Conservation (phyloP, 176 grass and related monocot genomes). For the Cocos nucifera region DNA sequence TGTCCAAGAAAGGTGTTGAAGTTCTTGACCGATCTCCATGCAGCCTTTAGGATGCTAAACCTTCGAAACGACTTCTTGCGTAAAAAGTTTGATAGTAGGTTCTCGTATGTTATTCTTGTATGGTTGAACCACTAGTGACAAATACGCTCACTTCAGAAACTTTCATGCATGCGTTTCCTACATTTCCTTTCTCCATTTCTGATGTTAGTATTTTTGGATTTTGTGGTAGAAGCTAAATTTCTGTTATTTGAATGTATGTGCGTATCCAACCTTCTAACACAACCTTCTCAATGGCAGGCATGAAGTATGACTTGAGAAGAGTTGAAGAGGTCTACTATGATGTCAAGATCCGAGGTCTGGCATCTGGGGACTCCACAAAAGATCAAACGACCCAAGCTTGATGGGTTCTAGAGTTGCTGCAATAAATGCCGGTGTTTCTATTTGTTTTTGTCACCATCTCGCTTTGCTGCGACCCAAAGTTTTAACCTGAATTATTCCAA, state of each 20-base stretch:
- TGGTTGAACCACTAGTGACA: too few relatives aligned
- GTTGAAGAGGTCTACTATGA: constrained; percentile 97
- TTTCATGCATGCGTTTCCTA: too few relatives aligned
- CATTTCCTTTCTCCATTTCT: too few relatives aligned
- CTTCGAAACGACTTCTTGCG: constrained; percentile 89
- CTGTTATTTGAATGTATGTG: too few relatives aligned
- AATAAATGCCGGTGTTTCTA: too few relatives aligned
- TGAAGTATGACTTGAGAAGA: constrained; percentile 95
- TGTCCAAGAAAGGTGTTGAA: constrained; percentile 71
- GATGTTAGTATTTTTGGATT: too few relatives aligned
- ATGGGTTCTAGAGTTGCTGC: neutral
- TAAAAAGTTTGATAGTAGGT: constrained; percentile 91
- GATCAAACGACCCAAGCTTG: constrained; percentile 21
- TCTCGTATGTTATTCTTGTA: constrained; percentile 5
- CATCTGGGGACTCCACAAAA: constrained; percentile 23
- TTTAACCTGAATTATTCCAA: too few relatives aligned
- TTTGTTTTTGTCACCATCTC: too few relatives aligned
- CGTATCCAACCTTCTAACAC: neutral
- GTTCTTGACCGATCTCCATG: constrained; percentile 87
- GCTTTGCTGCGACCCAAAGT: too few relatives aligned
- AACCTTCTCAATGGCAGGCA: constrained; percentile 38
- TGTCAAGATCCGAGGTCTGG: constrained; percentile 86
- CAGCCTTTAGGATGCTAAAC: constrained; percentile 93
- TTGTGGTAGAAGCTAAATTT: too few relatives aligned
- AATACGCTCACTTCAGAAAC: too few relatives aligned